A percentile compares a stretch with the other conserved stretches of the same genome.
These are phyloP conservation scores for Alternaria tenuissima DNA, from an alignment of 2,329 filamentous ascomycete genomes.

Conservation along the genomic window DNA sequence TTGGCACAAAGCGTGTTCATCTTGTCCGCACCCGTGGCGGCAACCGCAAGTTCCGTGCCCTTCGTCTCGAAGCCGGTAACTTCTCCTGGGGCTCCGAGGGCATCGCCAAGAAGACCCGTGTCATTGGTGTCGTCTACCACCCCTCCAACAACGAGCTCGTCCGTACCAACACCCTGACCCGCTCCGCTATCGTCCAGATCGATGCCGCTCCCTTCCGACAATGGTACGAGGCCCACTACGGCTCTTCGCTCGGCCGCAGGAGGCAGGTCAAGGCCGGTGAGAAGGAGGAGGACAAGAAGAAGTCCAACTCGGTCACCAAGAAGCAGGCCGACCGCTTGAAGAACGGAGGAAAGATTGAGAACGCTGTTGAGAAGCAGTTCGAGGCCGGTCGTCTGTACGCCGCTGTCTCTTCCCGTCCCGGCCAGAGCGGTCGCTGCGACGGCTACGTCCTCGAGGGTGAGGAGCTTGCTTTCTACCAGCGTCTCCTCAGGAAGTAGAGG, in stretches of 20 bases:
- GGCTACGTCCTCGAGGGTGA: constrained; percentile 99
- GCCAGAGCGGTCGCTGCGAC: constrained; percentile 95
- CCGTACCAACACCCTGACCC: constrained; percentile 99
- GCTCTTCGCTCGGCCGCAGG: constrained; percentile 84
- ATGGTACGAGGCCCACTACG: constrained; percentile 99
- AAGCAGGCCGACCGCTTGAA: constrained; percentile 92
- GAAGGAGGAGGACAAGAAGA: constrained; percentile 86
- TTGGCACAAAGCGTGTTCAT: constrained; percentile 95
- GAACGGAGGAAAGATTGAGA: constrained; percentile 89
- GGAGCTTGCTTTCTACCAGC: constrained; percentile 99
- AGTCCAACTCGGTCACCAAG: constrained; percentile 93
- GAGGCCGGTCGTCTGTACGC: constrained; percentile 98
- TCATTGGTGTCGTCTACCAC: constrained; percentile 98
- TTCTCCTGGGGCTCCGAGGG: constrained; percentile 99
- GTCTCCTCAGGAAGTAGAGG: constrained; percentile 95
- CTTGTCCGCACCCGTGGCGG: constrained; percentile 96
- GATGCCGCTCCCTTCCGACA: constrained; percentile 99
- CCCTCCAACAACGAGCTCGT: constrained; percentile 99
- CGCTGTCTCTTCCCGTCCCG: constrained; percentile 89
- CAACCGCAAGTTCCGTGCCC: constrained; percentile 99
- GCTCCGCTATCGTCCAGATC: constrained; percentile 97
- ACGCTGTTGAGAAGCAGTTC: constrained; percentile 95
- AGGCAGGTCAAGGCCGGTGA: constrained; percentile 83
- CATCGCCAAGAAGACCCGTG: constrained; percentile 97
- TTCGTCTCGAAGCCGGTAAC: constrained; percentile 98